Evolutionary conservation across 2,329 filamentous ascomycete species (phyloP), one percentile per base, ranked within the genome.

Genomic region (Lojkania enalia): DNA sequence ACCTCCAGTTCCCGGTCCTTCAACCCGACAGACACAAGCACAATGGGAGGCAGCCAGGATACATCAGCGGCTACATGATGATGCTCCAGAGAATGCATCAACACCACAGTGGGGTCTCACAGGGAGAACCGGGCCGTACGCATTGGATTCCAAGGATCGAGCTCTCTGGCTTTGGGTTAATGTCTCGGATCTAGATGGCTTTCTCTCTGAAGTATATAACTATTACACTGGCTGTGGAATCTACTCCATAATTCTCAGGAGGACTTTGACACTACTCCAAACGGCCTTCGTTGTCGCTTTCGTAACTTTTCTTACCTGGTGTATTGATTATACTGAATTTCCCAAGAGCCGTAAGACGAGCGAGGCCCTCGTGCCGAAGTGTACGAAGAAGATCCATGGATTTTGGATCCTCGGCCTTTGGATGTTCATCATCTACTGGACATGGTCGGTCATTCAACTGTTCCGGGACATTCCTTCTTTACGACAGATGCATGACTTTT

Each of bases 111-210:
- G 63, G 61, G 52, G 49, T 6, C 45, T 55, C 25, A 49, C 57
- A 9, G 54, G 49, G 4, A 52, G 63, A 36, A 48, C 56, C 2
- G 58, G 59, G 3, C 58, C 61, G 27, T 62, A 66, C 18, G 58
- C 59, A 11, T 55, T 77, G 20, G 80, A 82, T 58, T 81, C 83
- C 1, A 84, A 84, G 67, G 87, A 92, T 63, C 87, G 85, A 67
- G 90, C 91, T 3, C 82, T 95, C 75, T 96, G 90, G 86, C 82
- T 88, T 70, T 96, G 91, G 88, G 88, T 88, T 42, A 96, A 96
- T 61, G 88, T 94, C 45, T 83, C 88, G 27, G 94, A 95, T 62
- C 76, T 96, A 41, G 91, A 96, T 69, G 86, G 84, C 58, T 96
- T 96, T 66, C 83, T 96, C 63, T 81, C 83, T 43, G 87, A 87